These are phyloP conservation scores for Alternaria novae-zelandiae DNA, from an alignment of 2,329 filamentous ascomycete genomes.

Conservation along the genomic window DNA sequence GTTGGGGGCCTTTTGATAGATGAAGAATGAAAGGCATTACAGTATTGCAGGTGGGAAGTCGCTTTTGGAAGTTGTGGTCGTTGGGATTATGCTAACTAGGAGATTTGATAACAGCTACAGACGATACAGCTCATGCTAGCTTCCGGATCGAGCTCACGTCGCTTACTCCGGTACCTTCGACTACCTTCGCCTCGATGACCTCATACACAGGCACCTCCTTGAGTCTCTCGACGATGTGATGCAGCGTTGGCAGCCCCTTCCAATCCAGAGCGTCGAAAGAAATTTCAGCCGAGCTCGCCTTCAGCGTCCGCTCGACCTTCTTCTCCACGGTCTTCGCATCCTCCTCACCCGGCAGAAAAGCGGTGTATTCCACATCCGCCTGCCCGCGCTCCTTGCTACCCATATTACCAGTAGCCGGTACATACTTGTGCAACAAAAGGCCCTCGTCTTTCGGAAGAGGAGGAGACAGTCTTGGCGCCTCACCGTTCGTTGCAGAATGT, in stretches of 20 bases:
- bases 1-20: slow-evolving; percentile 2
- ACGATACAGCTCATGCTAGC: not conserved
- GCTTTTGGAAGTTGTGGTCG: not conserved
- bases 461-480: not conserved
- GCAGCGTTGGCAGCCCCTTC: slow-evolving; percentile 65
- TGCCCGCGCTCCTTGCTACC: slow-evolving; percentile 52
- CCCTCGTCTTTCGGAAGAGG: slow-evolving; percentile 50
- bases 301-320: slow-evolving; percentile 44
- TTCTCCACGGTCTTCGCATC: slow-evolving; percentile 41
- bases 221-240: slow-evolving; percentile 62
- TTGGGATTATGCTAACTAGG: not conserved
- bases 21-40: slow-evolving; percentile 5
- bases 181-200: slow-evolving; percentile 62
- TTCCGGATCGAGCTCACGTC: slow-evolving; percentile 50
- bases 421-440: slow-evolving; percentile 63
- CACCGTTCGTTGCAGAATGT: slow-evolving; percentile 11
- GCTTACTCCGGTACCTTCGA: slow-evolving; percentile 61
- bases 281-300: slow-evolving; percentile 53
- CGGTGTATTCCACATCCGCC: slow-evolving; percentile 62
- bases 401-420: slow-evolving; percentile 59
- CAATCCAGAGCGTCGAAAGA: slow-evolving; percentile 59
- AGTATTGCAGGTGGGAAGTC: not conserved
- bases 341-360: slow-evolving; percentile 48
- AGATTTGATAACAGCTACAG: not conserved
- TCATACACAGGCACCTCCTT: slow-evolving; percentile 64